Conservation (phyloP, 495 filamentous ascomycete species). For the Trichoderma erinaceum region DNA sequence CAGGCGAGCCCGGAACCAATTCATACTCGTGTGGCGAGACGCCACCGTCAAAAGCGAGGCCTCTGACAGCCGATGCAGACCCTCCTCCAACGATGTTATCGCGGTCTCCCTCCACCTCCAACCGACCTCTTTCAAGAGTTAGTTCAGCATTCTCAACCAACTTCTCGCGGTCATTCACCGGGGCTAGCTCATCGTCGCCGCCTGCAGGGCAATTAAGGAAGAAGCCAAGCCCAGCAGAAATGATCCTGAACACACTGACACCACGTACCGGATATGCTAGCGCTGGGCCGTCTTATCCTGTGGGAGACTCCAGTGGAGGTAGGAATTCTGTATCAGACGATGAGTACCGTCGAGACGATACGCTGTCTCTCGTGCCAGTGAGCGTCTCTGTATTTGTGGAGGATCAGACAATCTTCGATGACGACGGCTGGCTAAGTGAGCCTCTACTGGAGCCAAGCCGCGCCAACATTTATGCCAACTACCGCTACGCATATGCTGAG, state of each 20-base stretch:
- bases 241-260: slow-evolving; percentile 53
- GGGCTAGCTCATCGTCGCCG: slow-evolving; percentile 64
- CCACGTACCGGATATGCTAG: slow-evolving; percentile 31
- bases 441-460: slow-evolving; percentile 64
- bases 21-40: slow-evolving; percentile 60
- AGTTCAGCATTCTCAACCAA: slow-evolving; percentile 63
- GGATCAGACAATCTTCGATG: slow-evolving; percentile 72
- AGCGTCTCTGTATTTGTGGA: slow-evolving; percentile 60
- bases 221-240: slow-evolving; percentile 61
- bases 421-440: slow-evolving; percentile 61
- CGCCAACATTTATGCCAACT: slow-evolving; percentile 55
- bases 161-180: slow-evolving; percentile 65
- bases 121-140: slow-evolving; percentile 41
- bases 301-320: slow-evolving; percentile 35
- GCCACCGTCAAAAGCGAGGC: slow-evolving; percentile 41
- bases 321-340: slow-evolving; percentile 44
- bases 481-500: slow-evolving; percentile 74
- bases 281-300: background rate
- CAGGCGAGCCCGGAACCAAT: slow-evolving; percentile 42
- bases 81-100: slow-evolving; percentile 46
- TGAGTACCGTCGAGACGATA: slow-evolving; percentile 35
- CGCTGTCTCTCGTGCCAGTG: slow-evolving; percentile 36
- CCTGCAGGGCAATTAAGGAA: slow-evolving; percentile 55
- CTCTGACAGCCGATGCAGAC: slow-evolving; percentile 30
- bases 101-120: slow-evolving; percentile 68